Evolutionary conservation across 73 alveolate species (phyloP), one percentile per base, ranked within the genome.

Genomic region (Paramecium primaurelia): DNA sequence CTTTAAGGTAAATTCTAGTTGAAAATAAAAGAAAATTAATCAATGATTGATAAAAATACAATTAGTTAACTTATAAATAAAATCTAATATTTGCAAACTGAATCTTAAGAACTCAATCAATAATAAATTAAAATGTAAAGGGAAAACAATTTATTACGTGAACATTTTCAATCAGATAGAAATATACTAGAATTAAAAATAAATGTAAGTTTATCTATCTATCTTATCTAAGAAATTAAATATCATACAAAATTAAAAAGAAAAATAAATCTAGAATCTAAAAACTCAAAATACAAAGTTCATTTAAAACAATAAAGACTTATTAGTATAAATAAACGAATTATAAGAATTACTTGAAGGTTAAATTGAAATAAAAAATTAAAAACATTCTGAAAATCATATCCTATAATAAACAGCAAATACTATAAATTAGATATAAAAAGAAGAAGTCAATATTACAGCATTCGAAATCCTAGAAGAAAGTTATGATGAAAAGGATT

Each of bases 391-490:
- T 8, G 38, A 73, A 38, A 73, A 73, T 18, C 25, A 26, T 80
- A 11, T 40, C 9, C 7, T 45, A 18, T 40, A 80, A 80, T 22
- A 25, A 25, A 45, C 91, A 37, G 51, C 77, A 20, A 12, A 80
- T 20, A 38, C 77, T 8, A 80, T 59, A 0, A 71, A 77, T 16
- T 20, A 40, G 16, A 11, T 20, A 8, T 9, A 12, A 7, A 77
- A 18, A 20, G 89, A 77, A 18, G 89, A 77, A 20, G 22, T 77
- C 3, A 77, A 44, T 42, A 77, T 42, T 11, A 77, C 89, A 20
- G 89, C 89, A 18, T 77, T 77, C 42, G 89, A 77, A n/a, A 25
- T 71, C 3, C 16, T 9, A n/a, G 86, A 34, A 34, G 86, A 71
- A 73, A 64, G 84, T 28, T 64, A 64, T n/a, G 32, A 54, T 20